phyloP scores from a whole-genome alignment of 1,284 basidiomycete genomes.

The Ceratobasidium theobromae region DNA sequence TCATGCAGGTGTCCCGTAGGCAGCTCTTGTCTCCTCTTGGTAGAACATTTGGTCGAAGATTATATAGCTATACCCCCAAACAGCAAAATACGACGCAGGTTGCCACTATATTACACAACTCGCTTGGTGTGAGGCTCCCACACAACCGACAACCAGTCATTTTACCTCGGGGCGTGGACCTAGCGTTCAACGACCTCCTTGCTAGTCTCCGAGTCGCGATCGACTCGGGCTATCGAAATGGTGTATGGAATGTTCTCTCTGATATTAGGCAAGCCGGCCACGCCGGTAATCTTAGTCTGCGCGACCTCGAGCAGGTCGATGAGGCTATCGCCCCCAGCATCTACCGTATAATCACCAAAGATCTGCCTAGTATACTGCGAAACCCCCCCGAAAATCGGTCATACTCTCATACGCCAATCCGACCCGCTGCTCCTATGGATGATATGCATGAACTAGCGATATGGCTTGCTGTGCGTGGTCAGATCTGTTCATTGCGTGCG shows the following conservation, averaged over 20 bases:
- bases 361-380: background rate
- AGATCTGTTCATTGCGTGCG: background rate
- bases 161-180: background rate
- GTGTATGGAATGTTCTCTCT: background rate
- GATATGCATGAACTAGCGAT: background rate
- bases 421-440: background rate
- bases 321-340: background rate
- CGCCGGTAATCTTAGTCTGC: background rate
- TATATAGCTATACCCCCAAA: background rate
- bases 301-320: background rate
- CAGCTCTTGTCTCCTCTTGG: background rate
- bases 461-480: constrained; percentile 10
- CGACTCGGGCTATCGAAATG: background rate
- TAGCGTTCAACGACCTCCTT: constrained; percentile 13
- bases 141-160: background rate
- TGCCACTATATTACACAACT: background rate
- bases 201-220: background rate
- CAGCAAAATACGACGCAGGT: background rate
- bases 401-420: background rate
- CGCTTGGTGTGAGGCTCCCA: background rate
- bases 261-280: constrained; percentile 2
- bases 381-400: background rate
- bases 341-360: background rate
- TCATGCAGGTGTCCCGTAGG: background rate
- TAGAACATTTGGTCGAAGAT: background rate